Conservation (phyloP, 177 flowering plant species). For the Vitis hybrid region DNA sequence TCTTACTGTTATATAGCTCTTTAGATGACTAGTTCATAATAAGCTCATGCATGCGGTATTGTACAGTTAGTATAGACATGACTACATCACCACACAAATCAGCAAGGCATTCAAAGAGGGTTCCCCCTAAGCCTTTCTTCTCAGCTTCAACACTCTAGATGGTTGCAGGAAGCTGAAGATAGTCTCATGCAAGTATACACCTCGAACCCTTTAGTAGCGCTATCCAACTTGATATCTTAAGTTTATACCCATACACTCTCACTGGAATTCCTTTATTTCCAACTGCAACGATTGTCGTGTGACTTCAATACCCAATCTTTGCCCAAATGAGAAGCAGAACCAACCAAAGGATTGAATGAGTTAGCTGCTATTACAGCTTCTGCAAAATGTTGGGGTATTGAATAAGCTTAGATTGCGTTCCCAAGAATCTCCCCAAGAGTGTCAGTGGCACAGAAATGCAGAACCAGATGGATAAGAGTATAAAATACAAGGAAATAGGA, state of each 20-base stretch:
- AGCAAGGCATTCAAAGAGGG: slow-evolving; percentile 95
- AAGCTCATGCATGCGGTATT: slow-evolving; percentile 97
- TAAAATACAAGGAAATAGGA: slow-evolving; percentile 15
- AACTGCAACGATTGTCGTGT: no score
- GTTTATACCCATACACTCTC: no score
- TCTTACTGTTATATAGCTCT: slow-evolving; percentile 87
- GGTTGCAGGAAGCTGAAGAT: slow-evolving; percentile 99
- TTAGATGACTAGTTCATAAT: slow-evolving; percentile 98
- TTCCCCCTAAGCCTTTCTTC: slow-evolving; percentile 92
- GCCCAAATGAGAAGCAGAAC: no score
- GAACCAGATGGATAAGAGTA: slow-evolving; percentile 15
- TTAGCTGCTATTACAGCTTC: no score
- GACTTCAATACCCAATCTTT: no score
- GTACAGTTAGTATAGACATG: slow-evolving; percentile 91
- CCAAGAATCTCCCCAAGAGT: slow-evolving; percentile 20
- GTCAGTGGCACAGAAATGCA: slow-evolving; percentile 25
- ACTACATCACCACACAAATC: slow-evolving; percentile 78
- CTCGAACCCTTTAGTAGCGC: slow-evolving; percentile 65
- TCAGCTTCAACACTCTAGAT: slow-evolving; percentile 97
- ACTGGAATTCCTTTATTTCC: no score
- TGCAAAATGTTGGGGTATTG: slow-evolving; percentile 5
- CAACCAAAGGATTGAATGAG: no score
- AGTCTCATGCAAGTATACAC: slow-evolving; percentile 97
- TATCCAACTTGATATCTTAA: no score
- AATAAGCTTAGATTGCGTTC: slow-evolving; percentile 10